phyloP scores from a whole-genome alignment of 768 basidiomycete genomes.

The Lactifluus piperatus region DNA sequence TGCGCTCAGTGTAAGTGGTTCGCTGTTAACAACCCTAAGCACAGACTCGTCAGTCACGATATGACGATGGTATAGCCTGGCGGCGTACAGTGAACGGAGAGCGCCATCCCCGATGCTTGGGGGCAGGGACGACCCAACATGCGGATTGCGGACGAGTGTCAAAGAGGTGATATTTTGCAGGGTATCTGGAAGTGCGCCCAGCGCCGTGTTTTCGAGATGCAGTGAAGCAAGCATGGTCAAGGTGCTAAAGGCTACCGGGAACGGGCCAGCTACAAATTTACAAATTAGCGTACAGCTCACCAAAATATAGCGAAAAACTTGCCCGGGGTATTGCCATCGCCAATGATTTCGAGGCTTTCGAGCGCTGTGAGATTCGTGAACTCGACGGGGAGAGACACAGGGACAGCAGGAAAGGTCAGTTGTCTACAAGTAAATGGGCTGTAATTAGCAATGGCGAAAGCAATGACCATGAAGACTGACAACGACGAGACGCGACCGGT shows the following conservation, averaged over 20 bases:
- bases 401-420: conserved; percentile 39
- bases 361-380: conserved; percentile 33
- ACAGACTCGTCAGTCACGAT: neutral
- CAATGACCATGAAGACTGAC: conserved; percentile 26
- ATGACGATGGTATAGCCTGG: neutral
- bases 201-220: conserved; percentile 34
- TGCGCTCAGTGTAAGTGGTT: conserved; percentile 11
- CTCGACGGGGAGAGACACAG: conserved; percentile 35
- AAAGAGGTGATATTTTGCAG: conserved; percentile 30
- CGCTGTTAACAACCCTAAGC: conserved; percentile 16
- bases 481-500: conserved; percentile 34
- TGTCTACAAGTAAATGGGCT: conserved; percentile 22
- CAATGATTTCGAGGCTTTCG: conserved; percentile 32
- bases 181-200: conserved; percentile 30
- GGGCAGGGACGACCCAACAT: conserved; percentile 34
- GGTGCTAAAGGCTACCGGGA: conserved; percentile 33
- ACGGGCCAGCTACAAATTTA: conserved; percentile 30
- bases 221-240: conserved; percentile 33
- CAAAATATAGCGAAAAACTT: conserved; percentile 7
- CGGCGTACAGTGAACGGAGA: conserved; percentile 34
- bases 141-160: conserved; percentile 33
- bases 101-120: conserved; percentile 27
- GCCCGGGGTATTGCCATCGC: conserved; percentile 37
- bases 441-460: neutral
- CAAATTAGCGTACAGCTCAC: neutral